phyloP scores from a whole-genome alignment of 2,329 filamentous ascomycete species.

The Aspergillus eucalypticola region DNA sequence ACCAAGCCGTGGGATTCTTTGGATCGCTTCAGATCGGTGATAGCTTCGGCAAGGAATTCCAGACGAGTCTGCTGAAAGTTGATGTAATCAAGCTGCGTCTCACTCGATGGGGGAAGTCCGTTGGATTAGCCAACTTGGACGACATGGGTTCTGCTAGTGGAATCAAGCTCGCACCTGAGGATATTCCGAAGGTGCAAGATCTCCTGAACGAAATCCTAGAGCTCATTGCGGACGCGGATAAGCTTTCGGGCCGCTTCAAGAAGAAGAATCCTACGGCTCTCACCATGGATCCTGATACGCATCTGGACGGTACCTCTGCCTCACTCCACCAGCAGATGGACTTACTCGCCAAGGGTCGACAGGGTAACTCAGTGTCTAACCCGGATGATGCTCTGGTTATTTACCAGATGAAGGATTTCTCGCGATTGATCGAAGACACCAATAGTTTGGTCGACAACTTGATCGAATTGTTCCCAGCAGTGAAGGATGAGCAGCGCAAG shows the following conservation, averaged over 20 bases:
- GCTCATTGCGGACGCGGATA: slow-evolving; percentile 1
- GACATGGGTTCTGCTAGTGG: not conserved
- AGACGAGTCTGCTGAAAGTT: slow-evolving; percentile 6
- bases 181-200: not conserved
- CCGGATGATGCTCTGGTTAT: not conserved
- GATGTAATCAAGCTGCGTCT: slow-evolving; percentile 7
- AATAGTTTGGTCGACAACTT: slow-evolving; percentile 2
- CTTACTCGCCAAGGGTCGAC: not conserved
- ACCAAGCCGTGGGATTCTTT: not conserved
- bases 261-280: not conserved
- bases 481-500: slow-evolving; percentile 1
- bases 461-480: not conserved
- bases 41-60: not conserved
- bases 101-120: slow-evolving; percentile 6
- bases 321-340: slow-evolving; percentile 9
- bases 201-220: not conserved
- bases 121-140: slow-evolving; percentile 5
- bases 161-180: not conserved
- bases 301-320: not conserved
- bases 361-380: not conserved
- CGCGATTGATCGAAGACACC: slow-evolving; percentile 7
- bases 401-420: slow-evolving; percentile 7
- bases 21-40: slow-evolving; percentile 2
- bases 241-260: slow-evolving; percentile 1
- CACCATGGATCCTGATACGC: too few relatives aligned